phyloP scores from a whole-genome alignment of 176 grass and related monocot species.

The Alopecurus myosuroides region DNA sequence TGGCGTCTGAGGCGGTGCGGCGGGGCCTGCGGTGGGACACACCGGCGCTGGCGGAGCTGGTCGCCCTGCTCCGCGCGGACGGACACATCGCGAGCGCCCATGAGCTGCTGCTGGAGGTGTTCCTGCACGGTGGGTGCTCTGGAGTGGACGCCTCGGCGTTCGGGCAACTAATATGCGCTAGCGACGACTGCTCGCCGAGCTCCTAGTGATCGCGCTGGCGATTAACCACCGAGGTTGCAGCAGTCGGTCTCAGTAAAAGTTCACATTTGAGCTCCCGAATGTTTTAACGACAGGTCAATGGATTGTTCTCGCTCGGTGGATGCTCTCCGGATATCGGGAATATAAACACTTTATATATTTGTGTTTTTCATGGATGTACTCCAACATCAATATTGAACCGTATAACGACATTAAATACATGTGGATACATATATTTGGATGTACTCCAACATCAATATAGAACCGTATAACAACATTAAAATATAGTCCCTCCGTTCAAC shows the following conservation, averaged over 20 bases:
- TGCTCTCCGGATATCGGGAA: no score
- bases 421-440: no score
- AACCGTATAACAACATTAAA: neutral
- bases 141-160: conserved; percentile 15
- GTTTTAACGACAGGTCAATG: no score
- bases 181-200: neutral
- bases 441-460: neutral
- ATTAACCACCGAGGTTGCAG: neutral
- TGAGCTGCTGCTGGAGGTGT: conserved; percentile 31
- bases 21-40: conserved; percentile 47
- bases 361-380: neutral
- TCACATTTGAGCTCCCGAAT: neutral
- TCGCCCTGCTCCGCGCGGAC: neutral
- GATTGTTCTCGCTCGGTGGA: no score
- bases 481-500: no score
- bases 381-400: neutral
- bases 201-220: neutral
- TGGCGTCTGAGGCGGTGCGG: conserved; percentile 22
- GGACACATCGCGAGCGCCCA: conserved; percentile 4
- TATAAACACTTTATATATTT: no score
- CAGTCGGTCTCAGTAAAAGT: neutral
- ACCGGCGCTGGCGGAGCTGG: conserved; percentile 14
- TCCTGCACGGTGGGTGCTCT: neutral
- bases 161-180: conserved; percentile 18
- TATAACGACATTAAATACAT: neutral